Conservation (phyloP, 345 rosid species). For the Murraya paniculata region DNA sequence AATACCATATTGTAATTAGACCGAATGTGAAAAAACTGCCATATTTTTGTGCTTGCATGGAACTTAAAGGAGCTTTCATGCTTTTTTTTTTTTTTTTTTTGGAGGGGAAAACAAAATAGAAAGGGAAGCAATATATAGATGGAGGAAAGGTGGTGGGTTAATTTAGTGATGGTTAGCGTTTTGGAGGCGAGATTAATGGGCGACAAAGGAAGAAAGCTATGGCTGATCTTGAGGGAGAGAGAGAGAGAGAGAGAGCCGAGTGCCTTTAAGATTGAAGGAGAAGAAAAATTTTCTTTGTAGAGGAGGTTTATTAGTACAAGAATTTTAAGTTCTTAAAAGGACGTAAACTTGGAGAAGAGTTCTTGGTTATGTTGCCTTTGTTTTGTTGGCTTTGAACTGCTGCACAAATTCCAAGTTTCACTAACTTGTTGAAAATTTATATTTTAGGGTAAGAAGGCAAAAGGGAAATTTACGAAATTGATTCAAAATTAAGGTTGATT, state of each 20-base stretch:
- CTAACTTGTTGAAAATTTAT: not conserved
- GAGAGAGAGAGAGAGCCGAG: not conserved
- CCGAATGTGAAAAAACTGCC: slow-evolving; percentile 14
- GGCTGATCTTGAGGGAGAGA: slow-evolving; percentile 9
- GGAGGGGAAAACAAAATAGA: not conserved
- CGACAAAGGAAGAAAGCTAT: not conserved
- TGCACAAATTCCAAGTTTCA: not conserved
- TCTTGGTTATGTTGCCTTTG: not conserved
- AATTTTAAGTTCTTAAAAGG: not conserved
- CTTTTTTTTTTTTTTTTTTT: too few species aligned
- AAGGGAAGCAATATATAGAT: not conserved
- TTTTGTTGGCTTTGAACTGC: not conserved
- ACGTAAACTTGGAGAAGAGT: slow-evolving; percentile 22
- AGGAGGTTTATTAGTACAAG: not conserved
- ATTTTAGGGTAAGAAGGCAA: too few species aligned
- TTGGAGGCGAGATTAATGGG: not conserved
- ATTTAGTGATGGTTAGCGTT: not conserved
- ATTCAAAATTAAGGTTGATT: too few species aligned
- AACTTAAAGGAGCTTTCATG: not conserved
- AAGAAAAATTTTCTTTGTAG: not conserved
- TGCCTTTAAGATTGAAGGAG: not conserved
- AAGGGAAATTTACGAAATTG: too few species aligned
- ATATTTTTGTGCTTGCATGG: not conserved
- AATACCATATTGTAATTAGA: slow-evolving; percentile 28
- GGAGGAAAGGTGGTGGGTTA: not conserved